These are phyloP conservation scores for Aspergillus sp. DNA, from an alignment of 2,329 filamentous ascomycete genomes.

Conservation along the genomic window DNA sequence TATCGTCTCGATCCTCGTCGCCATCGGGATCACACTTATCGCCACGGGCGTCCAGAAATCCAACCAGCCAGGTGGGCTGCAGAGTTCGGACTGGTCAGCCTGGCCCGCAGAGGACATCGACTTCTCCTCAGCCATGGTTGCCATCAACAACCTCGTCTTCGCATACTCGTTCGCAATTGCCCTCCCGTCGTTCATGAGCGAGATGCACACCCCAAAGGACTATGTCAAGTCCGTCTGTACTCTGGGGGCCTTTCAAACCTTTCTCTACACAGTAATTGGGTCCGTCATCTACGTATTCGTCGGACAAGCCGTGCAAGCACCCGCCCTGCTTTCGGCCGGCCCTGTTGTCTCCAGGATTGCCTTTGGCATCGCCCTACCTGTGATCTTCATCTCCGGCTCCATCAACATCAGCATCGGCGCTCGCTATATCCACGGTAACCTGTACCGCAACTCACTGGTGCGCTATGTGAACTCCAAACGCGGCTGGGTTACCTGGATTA, in stretches of 20 bases:
- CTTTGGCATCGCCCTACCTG: conserved; percentile 36
- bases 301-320: conserved; percentile 30
- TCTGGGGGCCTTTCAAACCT: conserved; percentile 19
- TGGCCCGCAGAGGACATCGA: conserved; percentile 30
- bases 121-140: conserved; percentile 35
- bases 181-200: conserved; percentile 27
- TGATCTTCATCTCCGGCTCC: conserved; percentile 32
- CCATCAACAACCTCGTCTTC: conserved; percentile 38
- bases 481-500: too few relatives aligned
- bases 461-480: too few relatives aligned
- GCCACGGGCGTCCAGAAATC: conserved; percentile 30
- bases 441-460: too few relatives aligned
- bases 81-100: conserved; percentile 29
- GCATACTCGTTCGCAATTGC: conserved; percentile 45
- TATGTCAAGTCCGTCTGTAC: conserved; percentile 26
- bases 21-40: conserved; percentile 39
- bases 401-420: too few relatives aligned
- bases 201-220: conserved; percentile 26
- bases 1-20: conserved; percentile 34
- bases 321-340: conserved; percentile 32
- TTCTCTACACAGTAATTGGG: conserved; percentile 26
- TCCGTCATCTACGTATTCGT: conserved; percentile 34
- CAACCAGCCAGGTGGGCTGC: conserved; percentile 24
- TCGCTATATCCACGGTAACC: too few relatives aligned
- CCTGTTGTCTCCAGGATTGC: conserved; percentile 27